phyloP scores from a whole-genome alignment of 1,139 yeast species.

The Hyphopichia burtonii region DNA sequence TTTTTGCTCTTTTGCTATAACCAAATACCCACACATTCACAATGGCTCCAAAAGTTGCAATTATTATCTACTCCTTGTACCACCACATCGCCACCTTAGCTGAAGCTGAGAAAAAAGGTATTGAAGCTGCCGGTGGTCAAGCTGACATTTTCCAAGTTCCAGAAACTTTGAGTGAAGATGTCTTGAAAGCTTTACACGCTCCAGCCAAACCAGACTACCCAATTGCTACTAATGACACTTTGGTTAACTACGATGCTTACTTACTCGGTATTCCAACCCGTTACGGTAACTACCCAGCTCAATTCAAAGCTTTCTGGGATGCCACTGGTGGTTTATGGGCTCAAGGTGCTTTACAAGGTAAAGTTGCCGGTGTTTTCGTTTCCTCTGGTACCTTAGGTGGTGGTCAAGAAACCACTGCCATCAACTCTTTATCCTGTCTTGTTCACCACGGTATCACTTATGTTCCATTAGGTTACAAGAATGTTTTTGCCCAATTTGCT shows the following conservation, averaged over 20 bases:
- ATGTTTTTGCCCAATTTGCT: constrained; percentile 10
- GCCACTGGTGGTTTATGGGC: constrained; percentile 42
- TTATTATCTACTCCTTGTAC: constrained; percentile 37
- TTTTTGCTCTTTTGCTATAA: too few species aligned
- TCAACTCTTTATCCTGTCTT: constrained; percentile 31
- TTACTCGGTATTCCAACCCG: constrained; percentile 41
- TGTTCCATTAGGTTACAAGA: constrained; percentile 38
- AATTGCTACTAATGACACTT: constrained; percentile 30
- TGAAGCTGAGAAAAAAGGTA: constrained; percentile 31
- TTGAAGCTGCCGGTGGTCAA: constrained; percentile 37
- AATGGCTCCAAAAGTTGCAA: constrained; percentile 38
- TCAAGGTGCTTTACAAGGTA: constrained; percentile 33
- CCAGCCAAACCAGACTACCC: constrained; percentile 34
- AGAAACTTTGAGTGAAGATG: constrained; percentile 32
- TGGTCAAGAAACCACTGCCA: constrained; percentile 39
- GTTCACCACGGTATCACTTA: constrained; percentile 39
- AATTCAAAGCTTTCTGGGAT: constrained; percentile 41
- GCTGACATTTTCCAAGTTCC: constrained; percentile 39
- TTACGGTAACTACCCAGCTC: constrained; percentile 39
- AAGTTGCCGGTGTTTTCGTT: constrained; percentile 37
- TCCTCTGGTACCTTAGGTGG: constrained; percentile 40
- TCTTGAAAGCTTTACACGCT: constrained; percentile 30
- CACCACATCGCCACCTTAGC: constrained; percentile 38
- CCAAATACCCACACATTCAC: background rate
- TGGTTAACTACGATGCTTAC: constrained; percentile 35